Conservation (phyloP, 805 yeast species). For the Metschnikowia lachancei region DNA sequence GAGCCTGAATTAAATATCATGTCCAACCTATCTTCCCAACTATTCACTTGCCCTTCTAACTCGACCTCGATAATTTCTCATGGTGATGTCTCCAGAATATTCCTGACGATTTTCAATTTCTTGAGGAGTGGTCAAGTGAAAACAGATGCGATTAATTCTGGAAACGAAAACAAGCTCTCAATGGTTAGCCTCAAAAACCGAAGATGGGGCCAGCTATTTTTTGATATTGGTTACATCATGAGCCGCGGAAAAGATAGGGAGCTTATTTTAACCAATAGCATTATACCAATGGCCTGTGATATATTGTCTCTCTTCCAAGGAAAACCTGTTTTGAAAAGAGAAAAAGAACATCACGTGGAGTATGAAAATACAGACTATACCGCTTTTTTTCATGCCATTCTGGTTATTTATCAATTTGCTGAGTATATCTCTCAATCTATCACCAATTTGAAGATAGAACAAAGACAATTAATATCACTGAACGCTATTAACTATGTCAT, state of each 20-base stretch:
- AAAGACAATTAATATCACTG: slow-evolving; percentile 18
- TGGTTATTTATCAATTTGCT: slow-evolving; percentile 62
- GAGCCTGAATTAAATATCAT: slow-evolving; percentile 84
- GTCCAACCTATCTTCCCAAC: slow-evolving; percentile 73
- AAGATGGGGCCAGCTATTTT: slow-evolving; percentile 73
- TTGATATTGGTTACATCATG: slow-evolving; percentile 75
- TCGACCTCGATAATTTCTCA: slow-evolving; percentile 60
- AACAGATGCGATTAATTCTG: slow-evolving; percentile 25
- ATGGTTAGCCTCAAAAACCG: slow-evolving; percentile 59
- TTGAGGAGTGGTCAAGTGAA: slow-evolving; percentile 53
- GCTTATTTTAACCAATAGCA: slow-evolving; percentile 42
- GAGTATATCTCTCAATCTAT: slow-evolving; percentile 52
- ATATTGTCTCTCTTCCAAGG: slow-evolving; percentile 73
- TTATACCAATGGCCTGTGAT: slow-evolving; percentile 61
- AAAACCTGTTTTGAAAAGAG: slow-evolving; percentile 69
- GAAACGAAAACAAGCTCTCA: slow-evolving; percentile 31
- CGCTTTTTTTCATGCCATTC: slow-evolving; percentile 63
- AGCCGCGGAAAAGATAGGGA: slow-evolving; percentile 61
- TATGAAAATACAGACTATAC: slow-evolving; percentile 86
- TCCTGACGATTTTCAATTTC: slow-evolving; percentile 62
- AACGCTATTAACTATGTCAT: slow-evolving; percentile 33
- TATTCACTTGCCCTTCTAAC: slow-evolving; percentile 86
- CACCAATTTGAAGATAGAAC: slow-evolving; percentile 19
- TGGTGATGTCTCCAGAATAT: slow-evolving; percentile 61
- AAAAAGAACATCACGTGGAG: slow-evolving; percentile 78